These are phyloP conservation scores for Adansonia grandidieri DNA, from an alignment of 441 rosid genomes.

Conservation along the genomic window DNA sequence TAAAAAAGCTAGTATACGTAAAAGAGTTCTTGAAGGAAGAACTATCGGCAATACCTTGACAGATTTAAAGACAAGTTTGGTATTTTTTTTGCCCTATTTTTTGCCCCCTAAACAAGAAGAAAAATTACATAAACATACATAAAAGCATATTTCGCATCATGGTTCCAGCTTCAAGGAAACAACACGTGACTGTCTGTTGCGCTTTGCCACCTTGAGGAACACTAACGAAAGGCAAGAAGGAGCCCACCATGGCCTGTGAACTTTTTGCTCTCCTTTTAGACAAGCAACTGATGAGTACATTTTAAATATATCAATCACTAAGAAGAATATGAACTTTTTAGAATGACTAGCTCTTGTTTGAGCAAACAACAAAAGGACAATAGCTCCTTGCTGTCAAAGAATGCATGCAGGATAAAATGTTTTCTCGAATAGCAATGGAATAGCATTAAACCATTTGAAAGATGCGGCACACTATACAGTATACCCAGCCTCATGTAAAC, in stretches of 20 bases:
- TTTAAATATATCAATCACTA: not conserved
- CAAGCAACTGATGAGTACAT: slow-evolving; percentile 69
- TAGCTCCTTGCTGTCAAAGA: not conserved
- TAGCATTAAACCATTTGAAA: not conserved
- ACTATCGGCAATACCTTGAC: slow-evolving; percentile 37
- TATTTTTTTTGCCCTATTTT: slow-evolving; percentile 8
- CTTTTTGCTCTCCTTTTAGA: slow-evolving; percentile 95
- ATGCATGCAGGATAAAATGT: not conserved
- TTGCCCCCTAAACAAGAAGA: slow-evolving; percentile 32
- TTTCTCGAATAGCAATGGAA: not conserved
- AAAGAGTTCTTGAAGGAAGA: slow-evolving; percentile 46
- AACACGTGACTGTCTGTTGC: slow-evolving; percentile 90
- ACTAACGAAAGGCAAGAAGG: slow-evolving; percentile 81
- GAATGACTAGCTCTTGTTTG: not conserved
- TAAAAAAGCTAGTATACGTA: slow-evolving; percentile 21
- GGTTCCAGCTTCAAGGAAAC: slow-evolving; percentile 96
- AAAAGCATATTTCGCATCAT: slow-evolving; percentile 46
- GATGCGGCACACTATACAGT: not conserved
- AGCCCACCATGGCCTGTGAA: slow-evolving; percentile 98
- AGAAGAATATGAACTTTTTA: not conserved
- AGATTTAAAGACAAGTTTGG: slow-evolving; percentile 29
- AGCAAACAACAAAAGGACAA: not conserved
- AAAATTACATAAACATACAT: slow-evolving; percentile 58
- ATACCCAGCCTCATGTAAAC: not conserved
- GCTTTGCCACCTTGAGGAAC: slow-evolving; percentile 81